Base-by-base conservation (phyloP, 495 filamentous ascomycete species). In the Aspergillus haitiensis region DNA sequence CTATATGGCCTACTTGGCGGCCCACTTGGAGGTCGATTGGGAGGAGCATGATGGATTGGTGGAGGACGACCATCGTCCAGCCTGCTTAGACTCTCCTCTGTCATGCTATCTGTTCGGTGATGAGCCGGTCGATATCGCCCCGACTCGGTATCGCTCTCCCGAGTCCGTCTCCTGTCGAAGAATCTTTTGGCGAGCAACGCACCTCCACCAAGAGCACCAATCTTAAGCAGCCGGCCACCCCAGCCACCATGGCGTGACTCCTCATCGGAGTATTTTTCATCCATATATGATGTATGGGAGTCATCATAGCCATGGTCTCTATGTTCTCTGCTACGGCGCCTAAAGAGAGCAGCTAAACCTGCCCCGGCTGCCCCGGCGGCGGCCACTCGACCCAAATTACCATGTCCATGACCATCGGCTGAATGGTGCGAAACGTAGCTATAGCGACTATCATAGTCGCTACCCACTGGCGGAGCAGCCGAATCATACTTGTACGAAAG, bases 181-280 rank as follows among this genome's bases (percentile, higher is more conserved):
- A 86, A 80, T 40, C 76, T 86, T 65, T 85, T 88, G 10, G 85
- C 82, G 16, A 92, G 70, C 15, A 83, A 80, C 16, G 82, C 84
- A 40, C 81, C 88, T 27, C 88, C 92, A 10, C 86, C 70, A 12
- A 86, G 74, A 2, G 88, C 91, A 12, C 84, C 87, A 31, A 85
- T 81, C 56, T 84, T 86, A 8, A 92, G 65, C 0, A 94, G 54
- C 56, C 82, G 85, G 66, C 87, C 83, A 64, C 85, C 82, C 72
- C 87, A 82, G 11, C 86, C 84, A 10, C 83, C 81, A 39, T 67
- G 65, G 54, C 75, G 67, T 47, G 78, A 68, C 21, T 56, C 63
- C 46, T 79, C 77, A 44, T 78, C 81, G 0, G 82, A 81, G 45
- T 80, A 81, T 64, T 89, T 90, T 58, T 89, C 86, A 53, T 84